Conservation (phyloP, 2,329 filamentous ascomycete species). For the Botrytis deweyae region DNA sequence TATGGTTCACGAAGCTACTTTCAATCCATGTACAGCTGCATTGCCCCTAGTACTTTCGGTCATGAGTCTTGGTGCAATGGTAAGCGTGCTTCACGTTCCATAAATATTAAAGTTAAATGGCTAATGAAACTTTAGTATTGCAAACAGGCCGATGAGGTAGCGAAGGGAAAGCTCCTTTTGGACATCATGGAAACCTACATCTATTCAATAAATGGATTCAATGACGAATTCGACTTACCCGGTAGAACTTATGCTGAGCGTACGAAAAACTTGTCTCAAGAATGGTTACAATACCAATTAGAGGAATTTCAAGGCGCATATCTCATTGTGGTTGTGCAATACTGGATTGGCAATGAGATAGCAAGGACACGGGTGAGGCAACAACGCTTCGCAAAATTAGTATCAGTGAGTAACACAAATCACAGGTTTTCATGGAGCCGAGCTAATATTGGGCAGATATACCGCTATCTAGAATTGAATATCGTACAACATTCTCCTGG, state of each 20-base stretch:
- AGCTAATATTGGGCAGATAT: conserved; percentile 31
- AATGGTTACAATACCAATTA: conserved; percentile 38
- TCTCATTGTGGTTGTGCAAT: conserved; percentile 38
- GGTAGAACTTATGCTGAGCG: conserved; percentile 33
- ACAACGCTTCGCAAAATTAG: conserved; percentile 34
- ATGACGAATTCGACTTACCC: conserved; percentile 36
- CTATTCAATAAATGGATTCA: conserved; percentile 35
- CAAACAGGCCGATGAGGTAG: conserved; percentile 29
- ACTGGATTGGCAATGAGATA: conserved; percentile 36
- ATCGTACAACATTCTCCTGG: conserved; percentile 32
- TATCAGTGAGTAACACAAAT: conserved; percentile 31
- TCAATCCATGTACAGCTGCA: conserved; percentile 36
- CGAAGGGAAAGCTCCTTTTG: conserved; percentile 31
- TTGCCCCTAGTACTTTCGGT: conserved; percentile 36
- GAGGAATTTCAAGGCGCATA: conserved; percentile 39
- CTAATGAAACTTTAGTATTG: conserved; percentile 32
- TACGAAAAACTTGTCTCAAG: conserved; percentile 29
- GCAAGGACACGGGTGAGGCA: conserved; percentile 37
- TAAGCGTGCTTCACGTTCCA: conserved; percentile 20
- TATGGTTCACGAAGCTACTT: conserved; percentile 37
- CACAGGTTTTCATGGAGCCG: neutral
- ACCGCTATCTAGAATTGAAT: conserved; percentile 33
- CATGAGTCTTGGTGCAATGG: conserved; percentile 39
- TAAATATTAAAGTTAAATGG: conserved; percentile 11
- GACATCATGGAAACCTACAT: conserved; percentile 36